Base-by-base conservation (phyloP, 2,329 filamentous ascomycete genomes). In the Stemphylium beticola region DNA sequence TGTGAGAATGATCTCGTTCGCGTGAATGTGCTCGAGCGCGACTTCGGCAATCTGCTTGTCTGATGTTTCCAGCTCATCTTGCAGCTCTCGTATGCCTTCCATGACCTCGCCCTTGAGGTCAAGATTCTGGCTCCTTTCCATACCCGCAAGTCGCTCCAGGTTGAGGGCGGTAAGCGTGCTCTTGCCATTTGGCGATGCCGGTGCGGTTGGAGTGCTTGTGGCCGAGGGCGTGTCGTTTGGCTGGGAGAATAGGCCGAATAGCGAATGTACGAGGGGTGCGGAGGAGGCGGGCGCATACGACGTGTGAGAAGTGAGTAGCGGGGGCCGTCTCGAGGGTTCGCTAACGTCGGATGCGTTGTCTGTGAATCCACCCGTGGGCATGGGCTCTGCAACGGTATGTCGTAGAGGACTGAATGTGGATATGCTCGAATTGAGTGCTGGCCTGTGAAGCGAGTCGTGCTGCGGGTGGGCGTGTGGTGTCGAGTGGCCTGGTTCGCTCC, bases 31-130 rank as follows among this genome's bases (percentile, higher is more conserved):
- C 42, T 96, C 91, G 60, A 96, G 89, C 2, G 93, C 91, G 61
- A 92, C 90, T 18, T 87, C 86, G 2, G 93, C 91, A 66, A 99
- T 96, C 76, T 96, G 92, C 69, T 96, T 92, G 72, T 97, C 95
- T 7, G 92, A 92, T 71, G 93, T 90, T 62, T 90, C 89, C 52
- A 99, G 87, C 77, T 99, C 95, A 71, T 99, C 95, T 75, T 96
- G 90, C 56, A 99, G 92, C 74, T 99, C 95, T 67, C 92, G 88
- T 67, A 99, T 97, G 37, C 93, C 95, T 66, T 95, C 91, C 62
- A 97, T 88, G 22, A 98, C 89, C 76, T 98, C 95, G 12, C 91
- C 91, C 57, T 92, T 90, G 54, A 98, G 81, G 59, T 96, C 89
- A 56, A 90, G 84, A 33, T 61, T 49, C 80, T 65, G 59, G 43